Percentiles rank a stretch among this genome's conserved stretches.
Evolutionary conservation across 2,329 filamentous ascomycete genomes (phyloP).

Genomic region (Fusarium newnesense): DNA sequence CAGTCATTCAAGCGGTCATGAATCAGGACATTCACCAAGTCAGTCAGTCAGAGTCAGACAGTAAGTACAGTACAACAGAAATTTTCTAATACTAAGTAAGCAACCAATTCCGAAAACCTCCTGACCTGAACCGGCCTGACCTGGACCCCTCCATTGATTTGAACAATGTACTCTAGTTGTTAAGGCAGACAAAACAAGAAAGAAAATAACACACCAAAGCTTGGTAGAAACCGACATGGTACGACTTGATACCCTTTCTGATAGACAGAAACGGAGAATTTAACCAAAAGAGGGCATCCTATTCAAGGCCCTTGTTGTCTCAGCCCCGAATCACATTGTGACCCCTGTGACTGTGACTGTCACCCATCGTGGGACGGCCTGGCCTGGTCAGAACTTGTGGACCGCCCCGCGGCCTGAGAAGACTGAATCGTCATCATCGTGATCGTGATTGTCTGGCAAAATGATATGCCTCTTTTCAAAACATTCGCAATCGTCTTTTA

Average conservation of each 20-base stretch:
- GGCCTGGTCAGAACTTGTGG: constrained; percentile 16
- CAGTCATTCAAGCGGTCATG: constrained; percentile 28
- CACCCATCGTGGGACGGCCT: constrained; percentile 19
- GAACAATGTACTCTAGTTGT: constrained; percentile 37
- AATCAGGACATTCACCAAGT: constrained; percentile 23
- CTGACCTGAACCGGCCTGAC: not conserved
- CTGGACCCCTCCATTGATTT: constrained; percentile 20
- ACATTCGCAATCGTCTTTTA: constrained; percentile 52
- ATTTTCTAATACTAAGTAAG: constrained; percentile 10
- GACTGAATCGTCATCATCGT: constrained; percentile 5
- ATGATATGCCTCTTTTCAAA: not conserved
- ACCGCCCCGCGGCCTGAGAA: constrained; percentile 29
- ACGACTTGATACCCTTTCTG: constrained; percentile 12
- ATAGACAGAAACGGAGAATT: constrained; percentile 28
- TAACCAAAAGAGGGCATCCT: constrained; percentile 25
- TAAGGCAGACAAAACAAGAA: constrained; percentile 23
- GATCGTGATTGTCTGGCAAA: constrained; percentile 19
- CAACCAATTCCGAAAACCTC: constrained; percentile 4
- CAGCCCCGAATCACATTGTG: constrained; percentile 24
- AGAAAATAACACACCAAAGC: constrained; percentile 5
- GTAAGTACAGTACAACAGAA: not conserved
- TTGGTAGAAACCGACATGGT: not conserved
- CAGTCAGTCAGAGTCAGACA: constrained; percentile 21
- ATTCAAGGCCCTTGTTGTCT: constrained; percentile 28
- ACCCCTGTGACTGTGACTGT: constrained; percentile 17